Evolutionary conservation across 768 basidiomycete species (phyloP).

Genomic region (Pleurotus tuoliensis): DNA sequence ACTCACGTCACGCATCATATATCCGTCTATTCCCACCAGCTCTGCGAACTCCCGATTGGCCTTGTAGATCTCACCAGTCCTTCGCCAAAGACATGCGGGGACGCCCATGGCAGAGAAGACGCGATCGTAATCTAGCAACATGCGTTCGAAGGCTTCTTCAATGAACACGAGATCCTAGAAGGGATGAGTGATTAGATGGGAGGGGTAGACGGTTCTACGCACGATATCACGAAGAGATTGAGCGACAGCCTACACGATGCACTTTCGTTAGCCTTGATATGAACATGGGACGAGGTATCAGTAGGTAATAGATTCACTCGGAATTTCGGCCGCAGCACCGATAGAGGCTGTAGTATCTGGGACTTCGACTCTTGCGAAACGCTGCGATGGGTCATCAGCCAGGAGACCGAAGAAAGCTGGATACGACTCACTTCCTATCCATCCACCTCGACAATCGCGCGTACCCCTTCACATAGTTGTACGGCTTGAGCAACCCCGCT

Average conservation of each 20-base stretch:
- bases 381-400: constrained; percentile 30
- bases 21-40: constrained; percentile 81
- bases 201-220: constrained; percentile 16
- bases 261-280: constrained; percentile 1
- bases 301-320: constrained; percentile 43
- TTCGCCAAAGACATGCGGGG: constrained; percentile 92
- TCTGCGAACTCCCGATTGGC: constrained; percentile 95
- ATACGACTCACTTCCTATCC: constrained; percentile 73
- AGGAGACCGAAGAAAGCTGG: not conserved
- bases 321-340: constrained; percentile 81
- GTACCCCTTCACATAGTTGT: constrained; percentile 96
- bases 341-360: constrained; percentile 86
- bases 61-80: constrained; percentile 98
- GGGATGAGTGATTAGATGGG: not conserved
- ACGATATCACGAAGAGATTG: constrained; percentile 83
- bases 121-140: constrained; percentile 93
- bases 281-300: not conserved
- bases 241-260: constrained; percentile 56
- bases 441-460: constrained; percentile 91
- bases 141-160: constrained; percentile 94
- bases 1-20: constrained; percentile 81
- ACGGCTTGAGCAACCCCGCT: constrained; percentile 90
- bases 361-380: constrained; percentile 90
- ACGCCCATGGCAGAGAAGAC: constrained; percentile 95
- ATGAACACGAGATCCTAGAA: constrained; percentile 89